These are phyloP conservation scores for Apostasia ramifera DNA, from an alignment of 106 monocot genomes.

Conservation along the genomic window DNA sequence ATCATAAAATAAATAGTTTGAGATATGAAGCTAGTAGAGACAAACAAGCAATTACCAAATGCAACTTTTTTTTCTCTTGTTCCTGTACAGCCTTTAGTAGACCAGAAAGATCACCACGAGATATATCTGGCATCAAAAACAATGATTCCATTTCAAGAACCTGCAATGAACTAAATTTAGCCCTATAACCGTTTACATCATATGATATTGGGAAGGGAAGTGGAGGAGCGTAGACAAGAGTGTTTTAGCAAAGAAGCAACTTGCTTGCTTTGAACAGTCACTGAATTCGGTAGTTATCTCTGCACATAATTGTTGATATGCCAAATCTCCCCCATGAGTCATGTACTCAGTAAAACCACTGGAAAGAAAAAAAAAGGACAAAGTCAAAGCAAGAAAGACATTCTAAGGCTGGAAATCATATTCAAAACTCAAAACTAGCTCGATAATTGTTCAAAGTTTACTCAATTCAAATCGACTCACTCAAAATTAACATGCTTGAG, in stretches of 20 bases:
- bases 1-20: too few relatives aligned
- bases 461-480: too few relatives aligned
- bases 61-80: slow-evolving; percentile 81
- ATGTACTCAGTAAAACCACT: slow-evolving; percentile 90
- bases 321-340: slow-evolving; percentile 60
- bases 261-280: slow-evolving; percentile 89
- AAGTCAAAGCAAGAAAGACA: background rate
- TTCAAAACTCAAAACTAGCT: too few relatives aligned
- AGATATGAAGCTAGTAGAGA: background rate
- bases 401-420: too few relatives aligned
- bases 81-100: slow-evolving; percentile 67
- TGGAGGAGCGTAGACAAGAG: background rate
- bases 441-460: too few relatives aligned
- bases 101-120: slow-evolving; percentile 65
- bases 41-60: slow-evolving; percentile 38
- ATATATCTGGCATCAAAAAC: slow-evolving; percentile 56
- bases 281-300: slow-evolving; percentile 82
- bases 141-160: slow-evolving; percentile 87
- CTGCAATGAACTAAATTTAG: slow-evolving; percentile 23
- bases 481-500: too few relatives aligned
- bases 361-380: slow-evolving; percentile 6
- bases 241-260: slow-evolving; percentile 1
- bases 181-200: background rate
- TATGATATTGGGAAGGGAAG: background rate
- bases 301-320: slow-evolving; percentile 75